A percentile compares a stretch with the other conserved stretches of the same genome.
These are phyloP conservation scores for Trifolium fragiferum DNA, from an alignment of 306 rosid genomes.

Conservation along the genomic window DNA sequence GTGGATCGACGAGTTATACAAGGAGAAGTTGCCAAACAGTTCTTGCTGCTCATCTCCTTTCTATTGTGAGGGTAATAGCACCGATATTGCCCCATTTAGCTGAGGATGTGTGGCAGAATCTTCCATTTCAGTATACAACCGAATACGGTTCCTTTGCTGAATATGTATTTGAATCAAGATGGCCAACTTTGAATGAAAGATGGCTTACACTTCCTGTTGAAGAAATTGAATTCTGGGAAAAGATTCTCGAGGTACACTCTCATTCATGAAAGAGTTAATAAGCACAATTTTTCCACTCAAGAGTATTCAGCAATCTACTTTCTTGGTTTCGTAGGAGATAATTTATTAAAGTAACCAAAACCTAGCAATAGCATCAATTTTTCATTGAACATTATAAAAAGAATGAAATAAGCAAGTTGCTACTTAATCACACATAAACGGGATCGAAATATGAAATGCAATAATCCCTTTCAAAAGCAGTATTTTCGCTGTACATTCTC, in stretches of 20 bases:
- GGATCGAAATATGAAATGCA: slow-evolving; percentile 30
- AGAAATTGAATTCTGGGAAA: slow-evolving; percentile 82
- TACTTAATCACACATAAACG: slow-evolving; percentile 10
- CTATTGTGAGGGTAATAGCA: slow-evolving; percentile 77
- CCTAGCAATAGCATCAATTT: slow-evolving; percentile 8
- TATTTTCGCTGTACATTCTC: slow-evolving; percentile 26
- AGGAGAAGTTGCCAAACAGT: slow-evolving; percentile 97
- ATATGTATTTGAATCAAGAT: slow-evolving; percentile 88
- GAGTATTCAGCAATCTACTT: background rate
- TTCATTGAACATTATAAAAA: background rate
- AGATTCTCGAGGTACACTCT: slow-evolving; percentile 79
- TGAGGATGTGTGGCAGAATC: slow-evolving; percentile 98
- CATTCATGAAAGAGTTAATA: slow-evolving; percentile 28
- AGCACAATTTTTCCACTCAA: slow-evolving; percentile 8
- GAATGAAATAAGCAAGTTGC: slow-evolving; percentile 6
- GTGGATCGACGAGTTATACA: slow-evolving; percentile 86
- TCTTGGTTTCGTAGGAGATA: slow-evolving; percentile 8
- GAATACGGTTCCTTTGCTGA: slow-evolving; percentile 77
- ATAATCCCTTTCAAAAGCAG: slow-evolving; percentile 2
- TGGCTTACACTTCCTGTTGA: slow-evolving; percentile 73
- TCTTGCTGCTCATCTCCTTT: slow-evolving; percentile 83
- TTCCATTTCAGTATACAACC: slow-evolving; percentile 69
- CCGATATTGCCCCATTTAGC: slow-evolving; percentile 99
- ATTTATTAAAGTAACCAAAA: background rate
- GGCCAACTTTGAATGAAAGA: slow-evolving; percentile 79